phyloP scores from a whole-genome alignment of 2,329 filamentous ascomycete genomes.

The Penicillium sp. region DNA sequence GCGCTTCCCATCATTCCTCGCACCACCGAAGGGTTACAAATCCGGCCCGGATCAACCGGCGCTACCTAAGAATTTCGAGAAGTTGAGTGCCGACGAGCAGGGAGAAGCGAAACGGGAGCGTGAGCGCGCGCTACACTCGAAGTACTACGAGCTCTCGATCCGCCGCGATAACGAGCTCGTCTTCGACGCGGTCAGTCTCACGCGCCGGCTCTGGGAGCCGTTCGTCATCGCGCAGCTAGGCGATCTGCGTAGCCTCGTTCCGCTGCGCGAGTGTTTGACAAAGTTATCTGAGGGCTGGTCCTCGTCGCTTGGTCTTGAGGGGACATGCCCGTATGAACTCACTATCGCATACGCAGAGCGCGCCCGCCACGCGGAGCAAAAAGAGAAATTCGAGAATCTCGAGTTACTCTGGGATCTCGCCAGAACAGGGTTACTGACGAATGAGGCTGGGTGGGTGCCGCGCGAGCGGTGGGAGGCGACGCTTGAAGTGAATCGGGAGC shows the following conservation, averaged over 20 bases:
- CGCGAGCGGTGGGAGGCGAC: too few species aligned
- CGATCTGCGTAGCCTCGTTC: slow-evolving; percentile 23
- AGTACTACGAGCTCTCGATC: slow-evolving; percentile 32
- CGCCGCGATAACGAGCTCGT: slow-evolving; percentile 25
- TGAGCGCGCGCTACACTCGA: slow-evolving; percentile 24
- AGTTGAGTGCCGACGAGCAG: slow-evolving; percentile 20
- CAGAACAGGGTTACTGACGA: too few species aligned
- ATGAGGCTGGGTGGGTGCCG: too few species aligned
- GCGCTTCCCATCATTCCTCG: slow-evolving; percentile 28
- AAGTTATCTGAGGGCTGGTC: too few species aligned
- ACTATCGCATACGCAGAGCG: too few species aligned
- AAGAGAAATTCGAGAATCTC: too few species aligned
- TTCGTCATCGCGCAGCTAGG: slow-evolving; percentile 27
- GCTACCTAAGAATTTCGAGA: slow-evolving; percentile 26
- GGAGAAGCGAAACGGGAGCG: slow-evolving; percentile 14
- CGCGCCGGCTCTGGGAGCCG: slow-evolving; percentile 28
- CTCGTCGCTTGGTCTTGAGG: too few species aligned
- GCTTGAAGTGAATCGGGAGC: too few species aligned
- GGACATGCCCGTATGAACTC: too few species aligned
- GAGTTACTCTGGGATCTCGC: too few species aligned
- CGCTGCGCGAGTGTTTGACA: slow-evolving; percentile 13
- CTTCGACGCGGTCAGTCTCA: slow-evolving; percentile 28
- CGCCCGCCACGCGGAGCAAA: too few species aligned
- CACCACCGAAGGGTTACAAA: slow-evolving; percentile 26
- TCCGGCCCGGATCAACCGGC: slow-evolving; percentile 19